These are phyloP conservation scores for Leucocoprinus birnbaumii DNA, from an alignment of 768 basidiomycete genomes.

Conservation along the genomic window DNA sequence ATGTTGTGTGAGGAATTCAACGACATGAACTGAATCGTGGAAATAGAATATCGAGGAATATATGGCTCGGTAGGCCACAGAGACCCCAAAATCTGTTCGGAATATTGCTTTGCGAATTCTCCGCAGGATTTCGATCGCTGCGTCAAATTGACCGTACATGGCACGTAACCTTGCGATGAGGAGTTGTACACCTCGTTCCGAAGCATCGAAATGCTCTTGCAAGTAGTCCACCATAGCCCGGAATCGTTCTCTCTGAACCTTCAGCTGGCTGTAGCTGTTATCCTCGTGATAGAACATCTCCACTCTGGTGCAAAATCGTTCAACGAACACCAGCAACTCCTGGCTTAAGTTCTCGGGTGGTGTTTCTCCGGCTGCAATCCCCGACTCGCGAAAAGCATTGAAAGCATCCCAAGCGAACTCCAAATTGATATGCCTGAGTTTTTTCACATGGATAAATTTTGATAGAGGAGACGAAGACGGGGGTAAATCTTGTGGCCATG, in stretches of 20 bases:
- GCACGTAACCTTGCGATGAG: conserved; percentile 1
- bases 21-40: conserved; percentile 8
- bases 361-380: neutral
- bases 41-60: conserved; percentile 7
- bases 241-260: conserved; percentile 23
- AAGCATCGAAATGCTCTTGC: neutral
- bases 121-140: conserved; percentile 1
- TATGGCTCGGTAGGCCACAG: neutral
- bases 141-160: neutral
- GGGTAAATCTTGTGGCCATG: neutral
- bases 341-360: neutral
- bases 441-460: neutral
- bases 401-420: conserved; percentile 39
- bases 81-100: neutral
- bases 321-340: conserved; percentile 17
- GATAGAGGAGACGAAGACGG: neutral
- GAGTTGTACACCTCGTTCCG: neutral
- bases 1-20: conserved; percentile 1
- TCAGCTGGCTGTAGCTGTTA: neutral
- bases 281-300: conserved; percentile 10
- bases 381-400: conserved; percentile 19
- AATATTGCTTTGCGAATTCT: neutral
- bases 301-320: conserved; percentile 24
- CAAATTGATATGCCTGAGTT: conserved; percentile 24
- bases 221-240: conserved; percentile 26